Evolutionary conservation across 2,329 filamentous ascomycete genomes (phyloP).

Genomic region (Phyllosticta citriasiana): DNA sequence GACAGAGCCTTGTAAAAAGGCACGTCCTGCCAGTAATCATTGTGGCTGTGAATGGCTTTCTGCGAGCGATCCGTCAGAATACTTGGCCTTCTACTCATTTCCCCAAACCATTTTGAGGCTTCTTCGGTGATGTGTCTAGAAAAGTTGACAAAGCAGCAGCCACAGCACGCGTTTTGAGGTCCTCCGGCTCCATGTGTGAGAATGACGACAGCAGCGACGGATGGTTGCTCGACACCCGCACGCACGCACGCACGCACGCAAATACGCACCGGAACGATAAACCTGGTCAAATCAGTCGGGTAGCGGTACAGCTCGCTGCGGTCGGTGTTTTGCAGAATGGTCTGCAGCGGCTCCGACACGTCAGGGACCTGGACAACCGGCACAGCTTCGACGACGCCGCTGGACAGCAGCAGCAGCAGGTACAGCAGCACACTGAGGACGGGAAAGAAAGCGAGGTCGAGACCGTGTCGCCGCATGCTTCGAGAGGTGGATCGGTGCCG

Average conservation of each 20-base stretch:
- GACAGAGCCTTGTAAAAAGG: conserved; percentile 45
- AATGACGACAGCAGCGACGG: background rate
- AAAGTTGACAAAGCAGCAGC: background rate
- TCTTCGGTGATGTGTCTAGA: background rate
- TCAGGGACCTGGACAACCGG: conserved; percentile 18
- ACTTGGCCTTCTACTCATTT: background rate
- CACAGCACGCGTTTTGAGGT: background rate
- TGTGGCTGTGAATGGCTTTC: conserved; percentile 48
- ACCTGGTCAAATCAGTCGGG: conserved; percentile 52
- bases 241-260: background rate
- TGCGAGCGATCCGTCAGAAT: conserved; percentile 12
- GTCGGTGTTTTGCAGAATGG: conserved; percentile 46
- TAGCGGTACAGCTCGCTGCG: conserved; percentile 44
- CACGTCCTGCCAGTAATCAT: conserved; percentile 47
- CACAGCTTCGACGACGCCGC: background rate
- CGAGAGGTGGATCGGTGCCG: background rate
- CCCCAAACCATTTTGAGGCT: background rate
- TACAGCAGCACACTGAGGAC: background rate
- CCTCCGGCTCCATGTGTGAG: no score
- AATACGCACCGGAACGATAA: conserved; percentile 40
- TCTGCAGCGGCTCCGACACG: conserved; percentile 41
- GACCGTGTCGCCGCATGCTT: background rate
- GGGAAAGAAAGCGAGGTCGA: background rate
- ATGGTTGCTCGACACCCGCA: background rate
- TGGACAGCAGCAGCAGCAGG: background rate